A percentile compares a stretch with the other conserved stretches of the same genome.
Conservation (phyloP, 108 stramenopile genomes). For the Seminavis robusta region DNA sequence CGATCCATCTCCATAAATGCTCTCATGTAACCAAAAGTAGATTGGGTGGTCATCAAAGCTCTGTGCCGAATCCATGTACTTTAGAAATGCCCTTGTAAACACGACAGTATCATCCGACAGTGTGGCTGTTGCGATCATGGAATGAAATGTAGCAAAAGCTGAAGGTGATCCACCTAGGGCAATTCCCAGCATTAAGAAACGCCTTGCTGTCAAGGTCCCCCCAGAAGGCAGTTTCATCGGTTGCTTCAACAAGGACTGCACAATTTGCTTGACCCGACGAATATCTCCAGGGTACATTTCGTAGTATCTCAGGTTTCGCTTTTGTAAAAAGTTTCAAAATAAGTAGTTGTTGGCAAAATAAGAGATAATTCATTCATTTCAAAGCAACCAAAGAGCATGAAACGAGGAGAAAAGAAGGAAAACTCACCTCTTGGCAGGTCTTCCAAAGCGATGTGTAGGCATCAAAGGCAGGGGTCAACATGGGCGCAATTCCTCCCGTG, state of each 20-base stretch:
- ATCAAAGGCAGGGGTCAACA: constrained; percentile 61
- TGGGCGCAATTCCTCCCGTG: constrained; percentile 92
- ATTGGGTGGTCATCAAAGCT: constrained; percentile 91
- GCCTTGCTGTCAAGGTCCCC: constrained; percentile 79
- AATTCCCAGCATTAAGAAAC: constrained; percentile 89
- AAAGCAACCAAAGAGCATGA: too few relatives aligned
- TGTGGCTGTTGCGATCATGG: constrained; percentile 75
- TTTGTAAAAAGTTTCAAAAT: constrained; percentile 65
- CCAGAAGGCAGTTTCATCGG: constrained; percentile 69
- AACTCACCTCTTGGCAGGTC: too few relatives aligned
- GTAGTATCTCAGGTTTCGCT: constrained; percentile 80
- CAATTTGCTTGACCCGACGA: constrained; percentile 66
- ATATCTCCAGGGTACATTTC: constrained; percentile 89
- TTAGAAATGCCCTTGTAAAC: constrained; percentile 67
- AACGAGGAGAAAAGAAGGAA: too few relatives aligned
- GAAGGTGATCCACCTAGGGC: constrained; percentile 69
- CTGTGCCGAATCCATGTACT: constrained; percentile 71
- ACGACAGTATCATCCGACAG: constrained; percentile 30
- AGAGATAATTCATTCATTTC: too few relatives aligned
- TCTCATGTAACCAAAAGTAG: constrained; percentile 91
- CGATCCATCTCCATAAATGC: constrained; percentile 83
- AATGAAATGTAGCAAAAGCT: constrained; percentile 81
- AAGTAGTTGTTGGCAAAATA: too few relatives aligned
- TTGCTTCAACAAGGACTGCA: constrained; percentile 41
- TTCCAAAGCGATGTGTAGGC: constrained; percentile 74